A percentile compares a stretch with the other conserved stretches of the same genome.
Evolutionary conservation across 306 rosid genomes (phyloP).

Genomic region (Vigna mungo): DNA sequence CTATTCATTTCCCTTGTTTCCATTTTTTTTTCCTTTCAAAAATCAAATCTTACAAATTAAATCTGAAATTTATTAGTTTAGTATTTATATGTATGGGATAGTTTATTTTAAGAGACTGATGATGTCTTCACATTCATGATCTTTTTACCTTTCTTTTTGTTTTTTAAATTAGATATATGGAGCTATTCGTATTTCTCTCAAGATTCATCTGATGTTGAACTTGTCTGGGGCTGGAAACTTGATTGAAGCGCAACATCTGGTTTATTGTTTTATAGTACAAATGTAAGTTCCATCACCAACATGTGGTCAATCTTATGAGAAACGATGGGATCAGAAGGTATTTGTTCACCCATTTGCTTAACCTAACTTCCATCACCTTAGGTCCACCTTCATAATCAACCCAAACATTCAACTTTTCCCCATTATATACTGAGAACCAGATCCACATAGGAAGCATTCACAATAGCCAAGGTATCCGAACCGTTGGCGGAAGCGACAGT

Average conservation of each 20-base stretch:
- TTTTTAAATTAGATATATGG: slow-evolving; percentile 74
- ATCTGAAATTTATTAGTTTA: not conserved
- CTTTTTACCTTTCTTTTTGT: not conserved
- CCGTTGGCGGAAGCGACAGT: no score
- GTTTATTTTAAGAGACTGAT: slow-evolving; percentile 34
- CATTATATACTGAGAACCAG: no score
- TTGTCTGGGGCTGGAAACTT: slow-evolving; percentile 92
- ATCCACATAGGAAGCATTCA: no score
- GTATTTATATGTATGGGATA: not conserved
- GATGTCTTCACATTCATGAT: slow-evolving; percentile 20
- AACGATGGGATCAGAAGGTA: no score
- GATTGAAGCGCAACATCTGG: slow-evolving; percentile 88
- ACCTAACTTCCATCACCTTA: no score
- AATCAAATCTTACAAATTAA: slow-evolving; percentile 35
- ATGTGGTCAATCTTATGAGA: no score
- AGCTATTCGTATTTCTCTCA: slow-evolving; percentile 95
- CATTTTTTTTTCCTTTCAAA: slow-evolving; percentile 7
- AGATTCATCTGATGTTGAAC: slow-evolving; percentile 93
- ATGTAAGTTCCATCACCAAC: no score
- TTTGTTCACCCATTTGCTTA: no score
- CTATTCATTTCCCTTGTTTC: not conserved
- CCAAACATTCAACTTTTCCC: no score
- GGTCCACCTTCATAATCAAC: no score
- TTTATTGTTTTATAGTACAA: slow-evolving; percentile 73
- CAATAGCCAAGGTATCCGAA: no score